Base-by-base conservation (phyloP, 108 stramenopile genomes). In the Fistulifera solaris region DNA sequence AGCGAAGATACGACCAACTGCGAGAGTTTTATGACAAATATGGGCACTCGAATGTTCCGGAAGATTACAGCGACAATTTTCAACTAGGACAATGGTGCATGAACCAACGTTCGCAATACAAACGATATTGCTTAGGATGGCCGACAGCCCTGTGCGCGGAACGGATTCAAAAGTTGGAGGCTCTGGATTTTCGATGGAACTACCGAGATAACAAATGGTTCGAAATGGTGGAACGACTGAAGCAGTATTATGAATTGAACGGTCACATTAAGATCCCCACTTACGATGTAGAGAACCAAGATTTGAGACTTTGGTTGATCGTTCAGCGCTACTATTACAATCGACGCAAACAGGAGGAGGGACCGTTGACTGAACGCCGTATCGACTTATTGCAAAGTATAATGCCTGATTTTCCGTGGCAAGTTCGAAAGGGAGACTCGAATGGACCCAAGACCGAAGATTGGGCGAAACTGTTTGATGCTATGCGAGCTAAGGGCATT, bases 401-500 rank as follows among this genome's bases (percentile, higher is more conserved):
- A 1, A 56, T 80, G 25, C 63, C 77, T 11, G 54, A 68, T 16
- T 79, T 79, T 52, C 17, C 38, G 12, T 79, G 78, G 78, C 55
- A 49, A 46, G 52, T 38, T 6, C 52, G 49, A 3, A 35, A 35
- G 31, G 31, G 31, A n/a, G 45, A 41, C 16, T 44, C 27, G 2
- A 35, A 35, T n/a, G 69, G 66, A 16, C 78, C 73, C 8, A 59
- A 61, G 19, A 61, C 43, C 16, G 58, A 71, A 15, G 78, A 79
- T 59, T 79, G 78, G 78, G 31, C 54, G 12, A 23, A 74, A 18
- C 53, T 79, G 40, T 65, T 79, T 47, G 62, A 45, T 23, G 67
- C 66, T 44, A 70, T 78, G 38, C 57, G 66, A 1, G 78, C 74
- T 38, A 67, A 71, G 58, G 78, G 78, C 25, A 79, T 74, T 45